Base-by-base conservation (phyloP, 306 rosid species). In the Citrullus colocynthis region DNA sequence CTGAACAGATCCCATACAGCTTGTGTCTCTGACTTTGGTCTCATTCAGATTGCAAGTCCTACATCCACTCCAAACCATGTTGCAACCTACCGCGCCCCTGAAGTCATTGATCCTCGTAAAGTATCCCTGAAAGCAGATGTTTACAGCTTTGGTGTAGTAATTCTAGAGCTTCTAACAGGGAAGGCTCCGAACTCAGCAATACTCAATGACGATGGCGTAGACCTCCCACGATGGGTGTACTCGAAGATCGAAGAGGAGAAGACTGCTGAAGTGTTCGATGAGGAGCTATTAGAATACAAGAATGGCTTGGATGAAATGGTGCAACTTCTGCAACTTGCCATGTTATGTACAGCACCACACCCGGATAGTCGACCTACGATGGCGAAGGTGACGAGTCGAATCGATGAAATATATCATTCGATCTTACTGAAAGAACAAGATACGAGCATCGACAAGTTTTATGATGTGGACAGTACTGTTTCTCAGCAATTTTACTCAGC, bases 141-240 rank as follows among this genome's bases (percentile, higher is more conserved):
- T 76, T 95, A 92, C 72, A 95, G 99, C 85, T 95, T 92, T 24
- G 99, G 99, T n/a, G 88, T 95, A 37, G 80, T 95, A 83, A 87
- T 95, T 14, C 83, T 95, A 86, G 99, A 95, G 88, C 86, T 95
- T n/a, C 89, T 95, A 6, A 92, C 99, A 1, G 97, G 99, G 55
- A 90, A 91, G 87, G 82, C 96, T 75, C 97, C 97, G 4, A 86
- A 90, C 78, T 91, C 91, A 58, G 79, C 93, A 17, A 78, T 84
- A 15, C 60, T 89, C 71, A 92, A 85, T 44, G 99, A 95, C 78
- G 97, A 92, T n/a, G 97, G 91, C 49, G 89, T 92, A 13, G 97
- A 95, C 90, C 93, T 95, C 64, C 99, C 99, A 7, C 88, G 93
- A 85, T 95, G 99, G 99, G 97, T 92, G 51, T 90, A 84, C 51